phyloP scores from a whole-genome alignment of 495 filamentous ascomycete species.

The Chaetomium cochliodes region DNA sequence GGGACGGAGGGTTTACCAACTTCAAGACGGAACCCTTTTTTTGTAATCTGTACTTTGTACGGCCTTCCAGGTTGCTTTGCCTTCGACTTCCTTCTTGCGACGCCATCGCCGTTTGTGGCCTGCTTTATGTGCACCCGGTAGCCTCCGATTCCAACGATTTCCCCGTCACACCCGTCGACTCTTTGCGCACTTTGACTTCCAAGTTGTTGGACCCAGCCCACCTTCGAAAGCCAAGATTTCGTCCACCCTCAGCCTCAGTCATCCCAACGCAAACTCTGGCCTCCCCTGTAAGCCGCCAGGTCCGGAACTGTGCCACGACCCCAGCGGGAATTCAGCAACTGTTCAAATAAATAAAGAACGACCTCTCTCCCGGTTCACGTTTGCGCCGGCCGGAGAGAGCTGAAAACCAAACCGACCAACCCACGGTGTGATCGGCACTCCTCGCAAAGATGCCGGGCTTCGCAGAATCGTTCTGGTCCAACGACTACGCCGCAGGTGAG shows the following conservation, averaged over 20 bases:
- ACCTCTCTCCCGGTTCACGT: not conserved
- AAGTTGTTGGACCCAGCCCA: not conserved
- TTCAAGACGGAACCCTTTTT: not conserved
- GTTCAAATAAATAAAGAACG: not conserved
- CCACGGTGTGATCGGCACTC: slow-evolving; percentile 20
- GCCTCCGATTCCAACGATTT: not conserved
- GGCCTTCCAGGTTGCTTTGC: not conserved
- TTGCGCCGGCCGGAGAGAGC: not conserved
- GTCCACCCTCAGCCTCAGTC: slow-evolving; percentile 32
- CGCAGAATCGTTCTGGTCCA: slow-evolving; percentile 93
- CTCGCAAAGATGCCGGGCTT: slow-evolving; percentile 70
- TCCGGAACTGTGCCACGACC: slow-evolving; percentile 12
- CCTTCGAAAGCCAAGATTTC: slow-evolving; percentile 13
- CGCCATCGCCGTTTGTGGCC: not conserved
- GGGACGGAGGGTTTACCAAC: slow-evolving; percentile 5
- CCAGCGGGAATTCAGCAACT: not conserved
- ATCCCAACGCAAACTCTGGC: slow-evolving; percentile 26
- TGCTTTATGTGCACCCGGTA: not conserved
- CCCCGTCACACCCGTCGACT: not conserved
- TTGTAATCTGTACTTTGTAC: not conserved
- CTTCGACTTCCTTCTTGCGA: slow-evolving; percentile 5
- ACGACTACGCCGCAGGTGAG: slow-evolving; percentile 85
- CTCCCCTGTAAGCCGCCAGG: slow-evolving; percentile 26
- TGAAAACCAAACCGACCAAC: slow-evolving; percentile 1
- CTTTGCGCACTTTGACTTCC: not conserved